phyloP scores from a whole-genome alignment of 805 yeast genomes.

The Candida easanensis region DNA sequence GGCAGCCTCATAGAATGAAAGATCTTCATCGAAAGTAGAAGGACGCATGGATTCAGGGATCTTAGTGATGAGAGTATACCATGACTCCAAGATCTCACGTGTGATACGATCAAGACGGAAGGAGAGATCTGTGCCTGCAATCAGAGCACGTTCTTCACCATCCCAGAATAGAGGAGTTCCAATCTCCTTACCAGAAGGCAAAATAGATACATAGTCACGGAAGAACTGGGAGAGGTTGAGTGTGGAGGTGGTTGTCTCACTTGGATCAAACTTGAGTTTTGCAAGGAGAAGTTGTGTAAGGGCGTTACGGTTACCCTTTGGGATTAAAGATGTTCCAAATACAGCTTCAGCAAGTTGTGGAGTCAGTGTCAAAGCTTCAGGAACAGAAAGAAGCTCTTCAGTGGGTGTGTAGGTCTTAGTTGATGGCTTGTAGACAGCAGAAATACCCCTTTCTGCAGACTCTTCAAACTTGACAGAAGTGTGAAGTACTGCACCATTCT shows the following conservation, averaged over 20 bases:
- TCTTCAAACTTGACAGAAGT: constrained; percentile 32
- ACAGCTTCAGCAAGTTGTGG: constrained; percentile 32
- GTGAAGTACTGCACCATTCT: constrained; percentile 38
- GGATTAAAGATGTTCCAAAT: constrained; percentile 21
- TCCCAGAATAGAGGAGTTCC: constrained; percentile 71
- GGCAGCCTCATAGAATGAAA: constrained; percentile 28
- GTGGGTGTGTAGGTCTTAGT: constrained; percentile 1
- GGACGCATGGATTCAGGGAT: constrained; percentile 19
- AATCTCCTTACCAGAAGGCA: constrained; percentile 44
- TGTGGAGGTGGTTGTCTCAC: constrained; percentile 14
- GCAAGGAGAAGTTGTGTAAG: constrained; percentile 37
- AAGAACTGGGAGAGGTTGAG: constrained; percentile 25
- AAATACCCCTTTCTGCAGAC: constrained; percentile 32
- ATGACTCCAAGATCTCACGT: constrained; percentile 51
- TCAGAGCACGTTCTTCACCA: constrained; percentile 42
- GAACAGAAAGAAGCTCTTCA: constrained; percentile 36
- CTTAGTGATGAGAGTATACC: constrained; percentile 38
- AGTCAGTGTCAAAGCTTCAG: constrained; percentile 36
- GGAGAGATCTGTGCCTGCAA: constrained; percentile 72
- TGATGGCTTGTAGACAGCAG: constrained; percentile 27
- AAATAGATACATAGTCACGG: constrained; percentile 43
- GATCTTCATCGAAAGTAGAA: constrained; percentile 22
- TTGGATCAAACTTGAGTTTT: constrained; percentile 37
- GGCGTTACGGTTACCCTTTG: constrained; percentile 16
- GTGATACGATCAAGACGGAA: constrained; percentile 48